Evolutionary conservation across 2,329 filamentous ascomycete species (phyloP), one percentile per base, ranked within the genome.

Genomic region (Pseudomassariella vexata): DNA sequence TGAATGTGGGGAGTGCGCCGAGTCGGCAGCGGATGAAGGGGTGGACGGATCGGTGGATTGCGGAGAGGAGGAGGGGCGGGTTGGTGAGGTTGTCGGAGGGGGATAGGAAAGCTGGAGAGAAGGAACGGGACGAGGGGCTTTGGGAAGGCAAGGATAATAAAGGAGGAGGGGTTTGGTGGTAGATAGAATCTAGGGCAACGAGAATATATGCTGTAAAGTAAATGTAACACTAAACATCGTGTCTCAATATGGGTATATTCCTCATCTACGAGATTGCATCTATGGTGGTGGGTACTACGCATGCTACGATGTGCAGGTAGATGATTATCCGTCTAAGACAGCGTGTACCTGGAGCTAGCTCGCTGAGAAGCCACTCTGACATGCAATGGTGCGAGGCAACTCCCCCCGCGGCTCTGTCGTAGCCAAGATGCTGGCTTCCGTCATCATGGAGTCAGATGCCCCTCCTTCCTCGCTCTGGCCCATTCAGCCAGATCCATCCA

Each of bases 1-100:
- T 98, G 4, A 96, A 98, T 36, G 73, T 82, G 1, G 76, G 76
- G 2, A 79, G 69, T 48, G 76, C 78, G 37, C 56, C 61, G 33
- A 65, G 67, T 3, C 57, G 77, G 30, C 66, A 63, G 43, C 64
- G 73, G 39, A 82, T 82, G 77, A 80, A 75, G 59, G 63, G 50
- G 3, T 83, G 79, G 79, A 67, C 70, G 12, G 78, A 82, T 44
- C 62, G 71, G 28, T 82, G 78, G 78, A 48, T 75, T 40, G 55
- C 61, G 0, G 77, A 82, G 55, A 56, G 77, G 50, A 61, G 70
- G 38, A 66, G 63, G 42, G 72, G 71, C 6, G 77, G 78, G 0
- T 36, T 74, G 4, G 56, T 77, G 3, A 54, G 48, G 27, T 60
- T 70, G 1, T 41, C 72, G 10, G 57, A 63, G 24, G 65, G 58